Percentiles rank a stretch among this genome's conserved stretches.
Conservation (phyloP, 352 stramenopile genomes). For the Globisporangium mamillatum region DNA sequence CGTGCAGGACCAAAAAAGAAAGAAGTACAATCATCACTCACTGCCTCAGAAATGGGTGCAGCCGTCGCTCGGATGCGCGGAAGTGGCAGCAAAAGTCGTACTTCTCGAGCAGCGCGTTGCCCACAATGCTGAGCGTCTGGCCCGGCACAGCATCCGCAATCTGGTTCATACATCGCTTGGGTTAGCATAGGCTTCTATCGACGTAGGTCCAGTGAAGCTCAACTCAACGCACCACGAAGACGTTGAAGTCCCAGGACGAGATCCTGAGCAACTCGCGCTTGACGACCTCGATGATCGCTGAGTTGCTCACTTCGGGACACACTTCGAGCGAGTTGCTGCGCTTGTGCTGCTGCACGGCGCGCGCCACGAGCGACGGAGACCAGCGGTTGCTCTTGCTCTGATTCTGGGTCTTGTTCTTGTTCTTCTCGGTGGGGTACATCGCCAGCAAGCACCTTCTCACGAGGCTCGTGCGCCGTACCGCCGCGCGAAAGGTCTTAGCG, state of each 20-base stretch:
- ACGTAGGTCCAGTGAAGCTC: not conserved
- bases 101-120: conserved; percentile 69
- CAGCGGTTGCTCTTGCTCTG: conserved; percentile 28
- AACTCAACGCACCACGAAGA: conserved; percentile 36
- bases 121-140: conserved; percentile 67
- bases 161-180: conserved; percentile 14
- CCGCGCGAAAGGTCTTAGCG: conserved; percentile 63
- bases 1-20: not conserved
- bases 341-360: conserved; percentile 26
- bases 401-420: conserved; percentile 6
- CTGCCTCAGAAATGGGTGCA: conserved; percentile 64
- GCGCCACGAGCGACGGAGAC: conserved; percentile 30
- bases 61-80: conserved; percentile 40
- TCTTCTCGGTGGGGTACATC: conserved; percentile 60
- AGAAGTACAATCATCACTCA: conserved; percentile 19
- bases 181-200: not conserved
- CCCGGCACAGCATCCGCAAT: conserved; percentile 48
- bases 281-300: conserved; percentile 37
- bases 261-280: conserved; percentile 55
- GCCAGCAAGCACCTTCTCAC: conserved; percentile 64
- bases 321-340: conserved; percentile 40
- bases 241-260: conserved; percentile 66
- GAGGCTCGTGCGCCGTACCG: conserved; percentile 69
- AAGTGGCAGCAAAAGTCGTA: conserved; percentile 69
- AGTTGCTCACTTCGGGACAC: conserved; percentile 53